Evolutionary conservation across 2,329 filamentous ascomycete genomes (phyloP).

Genomic region (Calonectria pseudoreteaudii): DNA sequence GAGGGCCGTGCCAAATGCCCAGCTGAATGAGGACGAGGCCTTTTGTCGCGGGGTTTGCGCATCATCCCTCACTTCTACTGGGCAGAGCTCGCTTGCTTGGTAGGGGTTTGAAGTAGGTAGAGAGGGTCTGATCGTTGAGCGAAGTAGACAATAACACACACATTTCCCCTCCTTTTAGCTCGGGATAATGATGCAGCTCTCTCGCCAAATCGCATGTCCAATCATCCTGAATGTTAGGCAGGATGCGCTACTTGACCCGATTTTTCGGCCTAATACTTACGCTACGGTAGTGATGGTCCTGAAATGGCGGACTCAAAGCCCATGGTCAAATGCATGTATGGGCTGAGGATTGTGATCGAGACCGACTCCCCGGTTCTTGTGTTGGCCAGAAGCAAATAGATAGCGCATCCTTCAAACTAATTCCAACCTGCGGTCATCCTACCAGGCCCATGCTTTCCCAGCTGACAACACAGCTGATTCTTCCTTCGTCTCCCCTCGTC

Average conservation of each 20-base stretch:
- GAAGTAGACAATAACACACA: neutral
- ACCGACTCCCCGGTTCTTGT: neutral
- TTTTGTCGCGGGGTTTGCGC: conserved; percentile 13
- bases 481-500: neutral
- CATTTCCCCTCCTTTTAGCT: neutral
- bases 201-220: neutral
- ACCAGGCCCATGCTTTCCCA: neutral
- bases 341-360: neutral
- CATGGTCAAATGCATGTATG: neutral
- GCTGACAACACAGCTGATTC: neutral
- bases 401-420: neutral
- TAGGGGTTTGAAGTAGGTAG: neutral
- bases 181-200: neutral
- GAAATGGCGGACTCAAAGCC: neutral
- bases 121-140: neutral
- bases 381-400: neutral
- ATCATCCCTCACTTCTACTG: neutral
- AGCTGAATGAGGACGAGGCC: conserved; percentile 10
- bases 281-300: neutral
- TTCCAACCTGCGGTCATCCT: neutral
- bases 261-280: neutral
- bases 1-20: neutral
- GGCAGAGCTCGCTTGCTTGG: neutral
- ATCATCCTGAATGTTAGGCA: neutral
- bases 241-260: neutral